Conservation (phyloP, 371 early-diverging fungal species). For the Nosema muscidifuracis region DNA sequence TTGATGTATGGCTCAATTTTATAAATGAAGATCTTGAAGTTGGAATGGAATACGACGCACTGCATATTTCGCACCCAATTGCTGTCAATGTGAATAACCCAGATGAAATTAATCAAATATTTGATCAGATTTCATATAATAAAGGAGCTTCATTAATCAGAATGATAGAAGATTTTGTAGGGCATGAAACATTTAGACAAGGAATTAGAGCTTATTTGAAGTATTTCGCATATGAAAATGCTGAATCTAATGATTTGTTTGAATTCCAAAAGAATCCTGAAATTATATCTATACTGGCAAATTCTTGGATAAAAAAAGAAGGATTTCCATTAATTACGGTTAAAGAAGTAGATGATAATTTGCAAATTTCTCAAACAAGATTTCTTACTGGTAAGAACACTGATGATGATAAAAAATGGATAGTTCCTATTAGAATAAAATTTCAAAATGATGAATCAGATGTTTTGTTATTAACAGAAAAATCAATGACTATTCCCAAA, state of each 20-base stretch:
- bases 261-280: slow-evolving; percentile 64
- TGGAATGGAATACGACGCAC: slow-evolving; percentile 70
- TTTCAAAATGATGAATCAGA: slow-evolving; percentile 71
- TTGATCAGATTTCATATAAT: slow-evolving; percentile 70
- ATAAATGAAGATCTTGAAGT: slow-evolving; percentile 67
- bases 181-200: slow-evolving; percentile 65
- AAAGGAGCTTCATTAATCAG: slow-evolving; percentile 85
- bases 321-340: slow-evolving; percentile 65
- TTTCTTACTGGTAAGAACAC: slow-evolving; percentile 69
- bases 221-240: slow-evolving; percentile 72
- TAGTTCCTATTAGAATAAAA: slow-evolving; percentile 63
- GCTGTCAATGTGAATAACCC: slow-evolving; percentile 75
- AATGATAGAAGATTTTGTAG: slow-evolving; percentile 75
- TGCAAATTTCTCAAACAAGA: slow-evolving; percentile 66
- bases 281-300: slow-evolving; percentile 72
- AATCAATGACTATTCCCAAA: background rate
- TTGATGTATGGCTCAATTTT: slow-evolving; percentile 65
- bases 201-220: slow-evolving; percentile 73
- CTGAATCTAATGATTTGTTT: slow-evolving; percentile 47
- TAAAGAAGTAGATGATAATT: slow-evolving; percentile 59
- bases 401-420: slow-evolving; percentile 63
- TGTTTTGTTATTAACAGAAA: slow-evolving; percentile 11
- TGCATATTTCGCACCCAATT: slow-evolving; percentile 79
- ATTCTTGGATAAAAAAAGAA: slow-evolving; percentile 73
- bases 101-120: slow-evolving; percentile 71